Evolutionary conservation across 1,284 basidiomycete species (phyloP), one percentile per base, ranked within the genome.

Genomic region (Cryptococcus wingfieldii): DNA sequence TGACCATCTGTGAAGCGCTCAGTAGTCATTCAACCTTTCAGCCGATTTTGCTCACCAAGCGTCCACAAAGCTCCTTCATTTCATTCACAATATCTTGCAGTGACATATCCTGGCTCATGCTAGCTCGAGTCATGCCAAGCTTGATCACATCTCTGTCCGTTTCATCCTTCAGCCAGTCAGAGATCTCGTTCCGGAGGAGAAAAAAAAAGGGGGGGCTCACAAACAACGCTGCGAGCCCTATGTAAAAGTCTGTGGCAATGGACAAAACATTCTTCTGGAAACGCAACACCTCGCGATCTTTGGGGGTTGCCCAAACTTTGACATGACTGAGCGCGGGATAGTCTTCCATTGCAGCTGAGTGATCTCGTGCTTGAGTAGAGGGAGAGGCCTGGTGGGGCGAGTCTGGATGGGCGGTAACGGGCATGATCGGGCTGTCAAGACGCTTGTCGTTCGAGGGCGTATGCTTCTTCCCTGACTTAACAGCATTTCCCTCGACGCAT

Each of bases 71-170:
- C 9, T 43, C 46, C 28, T 54, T 54, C 52, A 58, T 58, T 9
- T 58, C 56, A n/a, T 50, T 39, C 4, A 58, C n/a, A 16, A 54
- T 39, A 18, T 47, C 48, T 31, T 47, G 25, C 10, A 47, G 12
- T 8, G 51, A 39, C 16, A 50, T 25, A 19, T 54, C 56, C n/a
- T 47, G 47, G 13, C 53, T 38, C 37, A 50, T 38, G 8, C 48
- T 52, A 18, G 34, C 34, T 38, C 52, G 48, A 13, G 56, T 43
- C 56, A 58, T 58, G 5, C 52, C 48, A 18, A 47, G 23, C 31
- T 48, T 51, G 3, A 58, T 50, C 28, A 44, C 41, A 42, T 58
- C 53, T 5, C 37, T 44, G n/a, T 52, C 43, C 28, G 56, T 58
- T 18, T 47, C 39, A 44, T 51, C 53, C 56, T 58, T 18, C 28